phyloP scores from a whole-genome alignment of 345 rosid species.

The Acer yangbiense region DNA sequence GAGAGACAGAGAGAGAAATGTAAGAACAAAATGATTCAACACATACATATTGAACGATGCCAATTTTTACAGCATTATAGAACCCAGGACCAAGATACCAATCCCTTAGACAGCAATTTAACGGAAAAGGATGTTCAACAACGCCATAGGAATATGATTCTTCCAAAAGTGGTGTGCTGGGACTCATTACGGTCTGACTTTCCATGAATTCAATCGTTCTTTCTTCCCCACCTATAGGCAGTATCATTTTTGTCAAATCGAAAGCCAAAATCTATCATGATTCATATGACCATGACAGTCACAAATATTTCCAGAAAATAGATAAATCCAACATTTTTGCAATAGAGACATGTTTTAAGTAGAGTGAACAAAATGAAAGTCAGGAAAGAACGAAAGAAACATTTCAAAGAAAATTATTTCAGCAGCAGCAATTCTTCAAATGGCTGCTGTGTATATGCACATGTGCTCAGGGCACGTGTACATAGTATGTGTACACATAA shows the following conservation, averaged over 20 bases:
- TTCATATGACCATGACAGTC: constrained; percentile 4
- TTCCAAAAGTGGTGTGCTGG: constrained; percentile 84
- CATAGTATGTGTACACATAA: neutral
- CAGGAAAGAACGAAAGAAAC: neutral
- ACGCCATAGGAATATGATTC: constrained; percentile 81
- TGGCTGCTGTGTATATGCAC: neutral
- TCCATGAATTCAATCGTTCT: constrained; percentile 95
- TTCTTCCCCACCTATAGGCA: constrained; percentile 80
- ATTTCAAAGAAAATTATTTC: neutral
- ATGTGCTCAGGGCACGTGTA: neutral
- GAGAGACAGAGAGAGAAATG: neutral
- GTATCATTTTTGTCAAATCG: constrained; percentile 20
- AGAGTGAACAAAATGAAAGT: neutral
- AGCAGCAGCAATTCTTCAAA: neutral
- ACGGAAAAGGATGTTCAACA: constrained; percentile 95
- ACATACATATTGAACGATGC: constrained; percentile 98
- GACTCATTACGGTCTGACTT: constrained; percentile 61
- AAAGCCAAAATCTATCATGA: constrained; percentile 7
- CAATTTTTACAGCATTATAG: constrained; percentile 92
- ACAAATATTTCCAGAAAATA: constrained; percentile 12
- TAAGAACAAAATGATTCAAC: constrained; percentile 10
- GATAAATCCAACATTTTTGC: neutral
- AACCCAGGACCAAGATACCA: constrained; percentile 94
- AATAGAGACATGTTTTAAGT: neutral
- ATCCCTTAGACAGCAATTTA: constrained; percentile 67